Evolutionary conservation across 2,329 filamentous ascomycete species (phyloP), one percentile per base, ranked within the genome.

Genomic region (Aspergillus candidus): DNA sequence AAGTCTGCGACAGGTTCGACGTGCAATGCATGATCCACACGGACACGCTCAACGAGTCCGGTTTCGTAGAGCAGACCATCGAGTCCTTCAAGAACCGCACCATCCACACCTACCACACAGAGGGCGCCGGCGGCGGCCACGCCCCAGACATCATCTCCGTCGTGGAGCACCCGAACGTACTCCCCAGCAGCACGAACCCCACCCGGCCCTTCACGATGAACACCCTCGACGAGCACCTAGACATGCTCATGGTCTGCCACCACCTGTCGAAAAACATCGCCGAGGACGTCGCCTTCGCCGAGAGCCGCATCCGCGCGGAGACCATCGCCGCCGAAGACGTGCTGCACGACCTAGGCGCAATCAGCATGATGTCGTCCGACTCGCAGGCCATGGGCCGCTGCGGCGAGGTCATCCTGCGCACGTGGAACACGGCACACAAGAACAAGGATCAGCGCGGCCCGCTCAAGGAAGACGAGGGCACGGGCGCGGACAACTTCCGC

Each of bases 211-310:
- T 83, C 67, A 97, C 91, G 2, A 75, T 77, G 53, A 96, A 97
- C 72, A 97, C 91, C 0, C 78, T 97, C 0, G 91, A 96, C 61
- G 91, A 97, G 68, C 91, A 97, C 69, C 79, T 96, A 11, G 91
- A 97, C 71, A 97, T 97, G 91, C 73, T 96, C 37, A 96, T 96
- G 91, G 88, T 95, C 32, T 97, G 91, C 73, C 91, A 97, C 67
- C 91, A 97, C 61, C 74, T 97, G 8, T 89, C 83, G 41, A 88
- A 87, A 67, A 83, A 95, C 67, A 96, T 96, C 47, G 88, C 90
- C 46, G 91, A 97, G 70, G 91, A 97, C 63, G 85, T 97, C 11
- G 89, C 90, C 1, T 97, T 97, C 60, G 91, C 91, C 38, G 91
- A 97, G 71, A 88, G 83, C 31, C 87, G 91, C 32, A 97, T 97